Evolutionary conservation across 2,329 filamentous ascomycete genomes (phyloP), one percentile per base, ranked within the genome.

Genomic region (Aspergillus sp.): DNA sequence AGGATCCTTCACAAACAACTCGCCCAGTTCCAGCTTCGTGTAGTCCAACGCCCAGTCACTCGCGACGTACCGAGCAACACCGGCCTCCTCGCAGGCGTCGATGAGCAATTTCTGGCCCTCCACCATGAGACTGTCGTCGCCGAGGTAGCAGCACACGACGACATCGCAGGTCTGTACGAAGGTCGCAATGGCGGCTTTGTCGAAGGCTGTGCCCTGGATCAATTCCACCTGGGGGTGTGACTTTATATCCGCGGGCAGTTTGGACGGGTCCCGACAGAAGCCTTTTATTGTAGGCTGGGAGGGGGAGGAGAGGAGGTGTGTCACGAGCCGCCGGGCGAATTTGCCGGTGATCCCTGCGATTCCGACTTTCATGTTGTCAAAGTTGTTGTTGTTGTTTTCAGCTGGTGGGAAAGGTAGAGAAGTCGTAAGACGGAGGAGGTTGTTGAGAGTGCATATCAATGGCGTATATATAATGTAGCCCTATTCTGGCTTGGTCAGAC

Each of bases 41-140:
- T 71, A 79, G 53, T 79, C 76, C n/a, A 79, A 26, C 0, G 68
- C 57, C 60, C 67, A 80, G 63, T 79, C 77, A 36, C 72, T 73
- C 3, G 76, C 74, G 8, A 79, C 62, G 57, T 78, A 79, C 2
- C 76, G 68, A 17, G 69, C 60, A 6, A 78, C 74, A 0, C 63
- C 59, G 2, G 65, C 68, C 2, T 56, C 65, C 2, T 72, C 71
- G 56, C 74, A 77, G 2, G 72, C 70, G 56, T 79, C 76, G 34
- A 80, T 73, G 5, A 80, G 68, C 0, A 65, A 42, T 50, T 77
- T 78, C 56, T 79, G 77, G 0, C 76, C 76, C 1, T 75, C 68
- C 1, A 71, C 55, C 78, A 78, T 79, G 38, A 78, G 58, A 8
- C 67, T 59, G 17, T 71, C 54, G 52, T 72, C 67, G 15, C 76